These are phyloP conservation scores for Leucocoprinus birnbaumii DNA, from an alignment of 768 basidiomycete species.

Conservation along the genomic window DNA sequence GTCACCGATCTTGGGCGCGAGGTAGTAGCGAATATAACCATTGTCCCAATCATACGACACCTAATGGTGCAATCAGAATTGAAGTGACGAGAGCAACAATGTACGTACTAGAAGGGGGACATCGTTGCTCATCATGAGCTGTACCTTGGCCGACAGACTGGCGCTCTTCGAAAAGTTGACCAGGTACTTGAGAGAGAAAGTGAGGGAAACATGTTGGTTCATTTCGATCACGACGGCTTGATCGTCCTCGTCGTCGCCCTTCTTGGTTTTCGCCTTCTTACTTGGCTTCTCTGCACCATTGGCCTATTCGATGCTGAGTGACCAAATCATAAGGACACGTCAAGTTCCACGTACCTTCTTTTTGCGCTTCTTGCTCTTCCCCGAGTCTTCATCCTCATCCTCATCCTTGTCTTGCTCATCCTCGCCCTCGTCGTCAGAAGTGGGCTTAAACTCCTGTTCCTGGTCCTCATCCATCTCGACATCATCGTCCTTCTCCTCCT, in stretches of 20 bases:
- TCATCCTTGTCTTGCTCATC: constrained; percentile 49
- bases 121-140: constrained; percentile 89
- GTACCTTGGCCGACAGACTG: constrained; percentile 66
- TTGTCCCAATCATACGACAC: constrained; percentile 16
- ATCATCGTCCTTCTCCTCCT: constrained; percentile 42
- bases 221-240: constrained; percentile 75
- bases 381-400: constrained; percentile 43
- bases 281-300: constrained; percentile 38
- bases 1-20: constrained; percentile 15
- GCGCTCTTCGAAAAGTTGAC: constrained; percentile 94
- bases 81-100: background rate
- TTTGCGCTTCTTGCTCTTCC: constrained; percentile 68
- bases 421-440: constrained; percentile 54
- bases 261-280: constrained; percentile 55
- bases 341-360: constrained; percentile 45
- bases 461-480: constrained; percentile 44
- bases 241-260: constrained; percentile 45
- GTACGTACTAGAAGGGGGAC: constrained; percentile 78
- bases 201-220: constrained; percentile 87
- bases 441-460: constrained; percentile 35
- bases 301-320: constrained; percentile 18
- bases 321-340: background rate
- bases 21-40: constrained; percentile 17
- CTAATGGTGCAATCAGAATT: background rate
- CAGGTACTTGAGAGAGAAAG: constrained; percentile 96